Conservation (phyloP, 768 basidiomycete species). For the Chalciporus piperatus region DNA sequence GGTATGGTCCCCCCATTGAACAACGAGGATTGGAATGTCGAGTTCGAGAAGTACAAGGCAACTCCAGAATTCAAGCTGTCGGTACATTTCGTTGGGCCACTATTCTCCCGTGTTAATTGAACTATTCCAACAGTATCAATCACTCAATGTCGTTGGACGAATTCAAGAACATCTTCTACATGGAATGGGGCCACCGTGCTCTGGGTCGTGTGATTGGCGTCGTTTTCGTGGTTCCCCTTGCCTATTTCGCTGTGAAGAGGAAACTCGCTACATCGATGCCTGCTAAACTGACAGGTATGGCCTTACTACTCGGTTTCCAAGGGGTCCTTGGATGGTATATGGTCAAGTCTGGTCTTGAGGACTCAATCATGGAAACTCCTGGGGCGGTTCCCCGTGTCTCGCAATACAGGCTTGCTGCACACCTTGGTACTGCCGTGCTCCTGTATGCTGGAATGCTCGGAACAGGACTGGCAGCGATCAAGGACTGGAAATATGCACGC, state of each 20-base stretch:
- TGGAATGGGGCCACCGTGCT: conserved; percentile 97
- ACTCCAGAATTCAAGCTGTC: conserved; percentile 97
- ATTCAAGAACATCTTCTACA: conserved; percentile 95
- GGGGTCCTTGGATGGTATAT: conserved; percentile 98
- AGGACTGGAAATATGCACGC: conserved; percentile 74
- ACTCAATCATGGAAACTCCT: conserved; percentile 73
- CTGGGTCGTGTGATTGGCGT: conserved; percentile 85
- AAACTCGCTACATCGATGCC: conserved; percentile 65
- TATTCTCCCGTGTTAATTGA: not conserved
- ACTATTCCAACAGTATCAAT: conserved; percentile 61
- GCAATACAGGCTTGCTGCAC: conserved; percentile 94
- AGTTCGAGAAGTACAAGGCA: conserved; percentile 91
- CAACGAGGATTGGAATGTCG: conserved; percentile 72
- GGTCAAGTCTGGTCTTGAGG: conserved; percentile 95
- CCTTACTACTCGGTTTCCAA: conserved; percentile 83
- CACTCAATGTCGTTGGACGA: conserved; percentile 82
- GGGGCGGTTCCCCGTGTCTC: conserved; percentile 92
- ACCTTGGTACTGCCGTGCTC: conserved; percentile 86
- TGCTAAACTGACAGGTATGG: conserved; percentile 66
- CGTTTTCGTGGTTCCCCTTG: conserved; percentile 79
- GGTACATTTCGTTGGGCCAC: conserved; percentile 30
- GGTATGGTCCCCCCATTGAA: conserved; percentile 84
- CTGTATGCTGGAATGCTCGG: conserved; percentile 94
- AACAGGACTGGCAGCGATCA: conserved; percentile 68
- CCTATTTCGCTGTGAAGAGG: conserved; percentile 73